Conservation (phyloP, 768 basidiomycete genomes). For the Serendipita indica region DNA sequence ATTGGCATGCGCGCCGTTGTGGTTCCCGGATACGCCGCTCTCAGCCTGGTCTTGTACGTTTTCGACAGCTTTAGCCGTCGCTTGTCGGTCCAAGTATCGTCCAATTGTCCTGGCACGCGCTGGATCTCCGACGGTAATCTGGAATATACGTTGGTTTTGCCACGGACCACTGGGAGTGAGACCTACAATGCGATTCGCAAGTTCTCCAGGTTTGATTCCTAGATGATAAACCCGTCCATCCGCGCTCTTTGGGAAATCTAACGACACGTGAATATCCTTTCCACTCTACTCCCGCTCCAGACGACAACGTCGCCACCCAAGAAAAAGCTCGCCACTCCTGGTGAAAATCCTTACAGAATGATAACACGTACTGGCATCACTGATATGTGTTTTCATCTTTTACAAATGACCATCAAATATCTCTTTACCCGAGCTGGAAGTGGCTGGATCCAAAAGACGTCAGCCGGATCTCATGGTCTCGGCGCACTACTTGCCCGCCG, state of each 20-base stretch:
- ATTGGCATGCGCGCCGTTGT: not conserved
- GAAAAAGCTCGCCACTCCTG: no score
- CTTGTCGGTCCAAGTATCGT: slow-evolving; percentile 36
- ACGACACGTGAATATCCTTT: no score
- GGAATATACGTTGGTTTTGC: not conserved
- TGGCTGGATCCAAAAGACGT: no score
- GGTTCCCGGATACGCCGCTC: no score
- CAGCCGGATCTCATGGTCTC: no score
- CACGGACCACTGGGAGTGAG: not conserved
- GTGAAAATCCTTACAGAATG: no score
- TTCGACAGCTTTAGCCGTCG: slow-evolving; percentile 28
- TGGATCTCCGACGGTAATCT: slow-evolving; percentile 65
- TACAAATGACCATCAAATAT: no score
- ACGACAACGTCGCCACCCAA: no score
- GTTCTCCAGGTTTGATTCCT: slow-evolving; percentile 57
- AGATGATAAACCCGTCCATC: slow-evolving; percentile 70
- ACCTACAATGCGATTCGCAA: slow-evolving; percentile 64
- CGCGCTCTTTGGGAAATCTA: slow-evolving; percentile 64
- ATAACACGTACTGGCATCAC: slow-evolving; percentile 5
- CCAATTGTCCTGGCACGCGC: slow-evolving; percentile 50
- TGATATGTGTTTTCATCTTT: not conserved
- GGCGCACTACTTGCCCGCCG: no score
- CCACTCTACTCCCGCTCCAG: no score
- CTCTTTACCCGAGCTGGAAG: no score
- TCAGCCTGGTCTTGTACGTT: not conserved